Conservation (phyloP, 2,329 filamentous ascomycete genomes). For the Aureobasidium melanogenum region DNA sequence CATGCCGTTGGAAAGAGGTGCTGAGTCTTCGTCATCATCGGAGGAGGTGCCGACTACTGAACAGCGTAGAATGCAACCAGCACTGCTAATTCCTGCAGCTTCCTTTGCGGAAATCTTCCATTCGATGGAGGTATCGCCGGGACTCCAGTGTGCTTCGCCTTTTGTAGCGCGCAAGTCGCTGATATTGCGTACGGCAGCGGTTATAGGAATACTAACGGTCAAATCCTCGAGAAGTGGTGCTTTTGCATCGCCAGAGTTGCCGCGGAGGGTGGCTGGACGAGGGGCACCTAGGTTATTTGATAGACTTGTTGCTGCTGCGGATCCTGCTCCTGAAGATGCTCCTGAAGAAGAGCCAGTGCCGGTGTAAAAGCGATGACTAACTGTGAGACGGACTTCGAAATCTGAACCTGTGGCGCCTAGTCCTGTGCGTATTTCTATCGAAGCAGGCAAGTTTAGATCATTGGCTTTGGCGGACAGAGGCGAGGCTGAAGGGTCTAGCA, state of each 20-base stretch:
- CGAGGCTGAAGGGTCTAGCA: slow-evolving; percentile 56
- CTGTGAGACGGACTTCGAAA: slow-evolving; percentile 75
- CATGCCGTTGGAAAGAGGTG: slow-evolving; percentile 25
- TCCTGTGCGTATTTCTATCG: slow-evolving; percentile 70
- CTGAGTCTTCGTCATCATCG: slow-evolving; percentile 36
- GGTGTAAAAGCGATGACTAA: slow-evolving; percentile 45
- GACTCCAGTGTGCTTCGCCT: slow-evolving; percentile 75
- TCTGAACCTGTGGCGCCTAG: slow-evolving; percentile 69
- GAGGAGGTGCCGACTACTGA: slow-evolving; percentile 63
- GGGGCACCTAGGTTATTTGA: slow-evolving; percentile 2
- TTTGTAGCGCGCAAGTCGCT: slow-evolving; percentile 71
- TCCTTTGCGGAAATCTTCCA: slow-evolving; percentile 80
- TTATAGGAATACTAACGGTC: slow-evolving; percentile 68
- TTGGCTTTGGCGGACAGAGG: slow-evolving; percentile 28
- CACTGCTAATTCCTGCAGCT: slow-evolving; percentile 39
- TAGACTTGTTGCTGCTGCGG: slow-evolving; percentile 10
- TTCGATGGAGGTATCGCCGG: slow-evolving; percentile 62
- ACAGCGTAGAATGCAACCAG: slow-evolving; percentile 57
- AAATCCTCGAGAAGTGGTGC: slow-evolving; percentile 59
- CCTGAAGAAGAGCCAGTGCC: slow-evolving; percentile 20
- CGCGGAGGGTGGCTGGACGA: slow-evolving; percentile 7
- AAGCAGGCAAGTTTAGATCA: slow-evolving; percentile 71
- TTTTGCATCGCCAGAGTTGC: slow-evolving; percentile 17
- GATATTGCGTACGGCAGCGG: slow-evolving; percentile 61
- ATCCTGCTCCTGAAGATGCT: background rate